Conservation (phyloP, 1,284 basidiomycete species). For the Microbotryum saponariae region DNA sequence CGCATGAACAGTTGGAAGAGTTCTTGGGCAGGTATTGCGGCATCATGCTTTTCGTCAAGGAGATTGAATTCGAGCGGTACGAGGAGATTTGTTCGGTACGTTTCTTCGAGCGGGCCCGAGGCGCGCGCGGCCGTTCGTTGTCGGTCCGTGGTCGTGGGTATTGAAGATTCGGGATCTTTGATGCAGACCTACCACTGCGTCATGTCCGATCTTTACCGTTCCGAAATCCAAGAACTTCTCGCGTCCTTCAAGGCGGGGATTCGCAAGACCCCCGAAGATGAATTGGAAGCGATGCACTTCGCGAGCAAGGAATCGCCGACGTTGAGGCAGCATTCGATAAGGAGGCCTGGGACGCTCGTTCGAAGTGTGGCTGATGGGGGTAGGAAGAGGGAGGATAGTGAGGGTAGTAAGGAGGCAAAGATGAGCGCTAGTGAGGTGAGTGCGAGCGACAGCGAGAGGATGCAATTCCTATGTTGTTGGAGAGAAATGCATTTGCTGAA, state of each 20-base stretch:
- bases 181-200: slow-evolving; percentile 76
- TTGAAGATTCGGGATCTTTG: no score
- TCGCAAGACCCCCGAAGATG: slow-evolving; percentile 62
- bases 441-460: not conserved
- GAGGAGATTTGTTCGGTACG: slow-evolving; percentile 77
- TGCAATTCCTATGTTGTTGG: no score
- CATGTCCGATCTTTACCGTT: slow-evolving; percentile 66
- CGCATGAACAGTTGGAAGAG: slow-evolving; percentile 66
- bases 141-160: no score
- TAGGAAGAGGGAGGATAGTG: slow-evolving; percentile 43
- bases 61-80: slow-evolving; percentile 82
- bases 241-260: slow-evolving; percentile 54
- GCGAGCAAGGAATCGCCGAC: slow-evolving; percentile 15
- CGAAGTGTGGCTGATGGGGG: slow-evolving; percentile 36
- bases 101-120: no score
- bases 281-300: slow-evolving; percentile 53
- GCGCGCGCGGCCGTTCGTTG: no score
- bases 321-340: slow-evolving; percentile 44
- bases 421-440: slow-evolving; percentile 60
- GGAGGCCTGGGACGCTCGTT: slow-evolving; percentile 40
- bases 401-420: slow-evolving; percentile 48
- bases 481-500: no score
- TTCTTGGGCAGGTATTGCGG: slow-evolving; percentile 83
- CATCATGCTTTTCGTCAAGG: slow-evolving; percentile 84
- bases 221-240: slow-evolving; percentile 70